A percentile compares a stretch with the other conserved stretches of the same genome.
Conservation (phyloP, 2,329 filamentous ascomycete genomes). For the Epichloe coenophiala region DNA sequence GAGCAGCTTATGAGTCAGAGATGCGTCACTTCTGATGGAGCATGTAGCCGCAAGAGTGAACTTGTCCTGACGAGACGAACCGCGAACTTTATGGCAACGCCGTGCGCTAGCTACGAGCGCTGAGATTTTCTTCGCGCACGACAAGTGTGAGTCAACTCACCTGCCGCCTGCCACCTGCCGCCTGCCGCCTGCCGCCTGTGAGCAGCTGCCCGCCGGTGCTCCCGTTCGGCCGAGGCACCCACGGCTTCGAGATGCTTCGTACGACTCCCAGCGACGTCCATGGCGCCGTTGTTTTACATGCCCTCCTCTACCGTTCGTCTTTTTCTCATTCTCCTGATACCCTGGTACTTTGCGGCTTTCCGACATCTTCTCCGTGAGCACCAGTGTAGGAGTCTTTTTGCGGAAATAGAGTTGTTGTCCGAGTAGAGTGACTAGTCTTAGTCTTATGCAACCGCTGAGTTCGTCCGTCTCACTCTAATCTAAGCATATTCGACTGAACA, state of each 20-base stretch:
- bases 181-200: neutral
- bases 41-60: neutral
- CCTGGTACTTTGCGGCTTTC: too few relatives aligned
- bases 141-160: neutral
- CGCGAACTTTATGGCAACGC: neutral
- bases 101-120: neutral
- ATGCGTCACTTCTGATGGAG: too few relatives aligned
- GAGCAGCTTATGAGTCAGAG: too few relatives aligned
- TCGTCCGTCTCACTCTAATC: too few relatives aligned
- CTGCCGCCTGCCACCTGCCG: neutral
- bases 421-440: too few relatives aligned
- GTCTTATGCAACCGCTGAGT: too few relatives aligned
- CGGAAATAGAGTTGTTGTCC: too few relatives aligned
- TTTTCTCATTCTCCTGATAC: too few relatives aligned
- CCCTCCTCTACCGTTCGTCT: neutral
- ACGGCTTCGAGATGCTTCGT: neutral
- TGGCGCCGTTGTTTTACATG: neutral
- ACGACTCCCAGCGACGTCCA: neutral
- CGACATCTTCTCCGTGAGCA: neutral
- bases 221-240: neutral
- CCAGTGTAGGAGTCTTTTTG: too few relatives aligned
- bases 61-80: too few relatives aligned
- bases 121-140: neutral
- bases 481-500: too few relatives aligned
- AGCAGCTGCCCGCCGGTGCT: neutral